Conservation (phyloP, 345 rosid species). For the Gossypium thurberi region DNA sequence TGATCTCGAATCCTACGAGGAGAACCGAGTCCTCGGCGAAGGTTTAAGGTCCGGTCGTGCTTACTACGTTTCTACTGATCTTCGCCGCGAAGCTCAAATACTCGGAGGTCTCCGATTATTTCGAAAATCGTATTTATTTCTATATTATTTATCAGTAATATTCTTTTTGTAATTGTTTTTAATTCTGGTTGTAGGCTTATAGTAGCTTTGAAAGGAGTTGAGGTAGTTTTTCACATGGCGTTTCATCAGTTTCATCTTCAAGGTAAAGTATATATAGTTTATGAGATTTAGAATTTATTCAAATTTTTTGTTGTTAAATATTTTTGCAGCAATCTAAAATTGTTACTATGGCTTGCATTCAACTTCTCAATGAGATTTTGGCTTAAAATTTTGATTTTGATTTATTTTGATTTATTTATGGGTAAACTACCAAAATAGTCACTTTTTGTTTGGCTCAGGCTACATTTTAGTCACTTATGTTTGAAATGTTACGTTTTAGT, state of each 20-base stretch:
- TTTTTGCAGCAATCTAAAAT: conserved; percentile 31
- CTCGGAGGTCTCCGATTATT: conserved; percentile 39
- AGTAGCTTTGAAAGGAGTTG: conserved; percentile 63
- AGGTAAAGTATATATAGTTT: conserved; percentile 29
- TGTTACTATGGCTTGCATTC: conserved; percentile 72
- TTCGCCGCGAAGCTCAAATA: conserved; percentile 60
- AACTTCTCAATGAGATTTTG: conserved; percentile 14
- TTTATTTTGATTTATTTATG: too few relatives aligned
- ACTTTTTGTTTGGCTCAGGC: too few relatives aligned
- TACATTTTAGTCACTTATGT: too few relatives aligned
- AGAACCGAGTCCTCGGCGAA: conserved; percentile 53
- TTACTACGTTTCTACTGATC: conserved; percentile 55
- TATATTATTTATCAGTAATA: background rate
- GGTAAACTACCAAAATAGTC: too few relatives aligned
- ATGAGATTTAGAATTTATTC: background rate
- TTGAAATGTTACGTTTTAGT: too few relatives aligned
- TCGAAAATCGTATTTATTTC: background rate
- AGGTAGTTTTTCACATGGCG: conserved; percentile 87
- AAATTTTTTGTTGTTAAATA: background rate
- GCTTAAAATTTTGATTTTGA: too few relatives aligned
- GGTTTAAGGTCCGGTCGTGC: conserved; percentile 61
- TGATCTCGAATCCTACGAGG: conserved; percentile 48
- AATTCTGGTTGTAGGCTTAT: background rate
- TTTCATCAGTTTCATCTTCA: conserved; percentile 78
- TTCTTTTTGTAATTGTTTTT: background rate